phyloP scores from a whole-genome alignment of 1,284 basidiomycete genomes.

The Naganishia albida region DNA sequence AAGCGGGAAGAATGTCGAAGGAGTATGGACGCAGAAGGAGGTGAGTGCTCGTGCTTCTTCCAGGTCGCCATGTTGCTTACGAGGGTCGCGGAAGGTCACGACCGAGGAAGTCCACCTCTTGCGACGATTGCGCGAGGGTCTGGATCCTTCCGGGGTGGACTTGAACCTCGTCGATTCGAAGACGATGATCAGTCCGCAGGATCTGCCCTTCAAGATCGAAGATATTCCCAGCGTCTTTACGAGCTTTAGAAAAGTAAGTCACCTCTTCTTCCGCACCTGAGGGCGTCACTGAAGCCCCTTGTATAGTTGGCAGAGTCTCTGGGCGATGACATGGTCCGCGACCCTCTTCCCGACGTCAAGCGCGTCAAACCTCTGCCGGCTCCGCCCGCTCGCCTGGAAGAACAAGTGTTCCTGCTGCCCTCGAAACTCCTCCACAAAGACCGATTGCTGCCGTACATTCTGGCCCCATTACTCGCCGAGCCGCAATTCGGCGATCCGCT shows the following conservation, averaged over 20 bases:
- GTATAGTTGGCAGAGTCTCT: constrained; percentile 55
- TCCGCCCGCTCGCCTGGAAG: constrained; percentile 10
- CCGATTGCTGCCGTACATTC: constrained; percentile 35
- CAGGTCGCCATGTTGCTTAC: not conserved
- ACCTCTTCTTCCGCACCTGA: too few relatives aligned
- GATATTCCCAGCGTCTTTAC: constrained; percentile 59
- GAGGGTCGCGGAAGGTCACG: constrained; percentile 39
- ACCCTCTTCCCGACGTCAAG: constrained; percentile 38
- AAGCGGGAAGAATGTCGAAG: constrained; percentile 53
- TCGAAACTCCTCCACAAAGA: constrained; percentile 35
- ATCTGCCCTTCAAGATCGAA: constrained; percentile 55
- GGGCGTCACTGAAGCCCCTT: too few relatives aligned
- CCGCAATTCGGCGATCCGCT: constrained; percentile 28
- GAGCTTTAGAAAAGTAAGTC: constrained; percentile 53
- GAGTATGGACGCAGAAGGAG: constrained; percentile 57
- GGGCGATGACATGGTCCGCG: constrained; percentile 47
- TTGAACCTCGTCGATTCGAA: constrained; percentile 47
- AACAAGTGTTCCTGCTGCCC: constrained; percentile 23
- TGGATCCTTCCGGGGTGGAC: constrained; percentile 38
- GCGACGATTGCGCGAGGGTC: constrained; percentile 30
- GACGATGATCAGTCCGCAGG: constrained; percentile 51
- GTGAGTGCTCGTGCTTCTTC: constrained; percentile 35
- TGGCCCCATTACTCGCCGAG: constrained; percentile 31
- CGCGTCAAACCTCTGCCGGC: constrained; percentile 48
- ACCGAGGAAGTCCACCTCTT: constrained; percentile 44